Percentiles rank a stretch among this genome's conserved stretches.
Conservation (phyloP, 805 yeast species). For the Brettanomyces custersianus region DNA sequence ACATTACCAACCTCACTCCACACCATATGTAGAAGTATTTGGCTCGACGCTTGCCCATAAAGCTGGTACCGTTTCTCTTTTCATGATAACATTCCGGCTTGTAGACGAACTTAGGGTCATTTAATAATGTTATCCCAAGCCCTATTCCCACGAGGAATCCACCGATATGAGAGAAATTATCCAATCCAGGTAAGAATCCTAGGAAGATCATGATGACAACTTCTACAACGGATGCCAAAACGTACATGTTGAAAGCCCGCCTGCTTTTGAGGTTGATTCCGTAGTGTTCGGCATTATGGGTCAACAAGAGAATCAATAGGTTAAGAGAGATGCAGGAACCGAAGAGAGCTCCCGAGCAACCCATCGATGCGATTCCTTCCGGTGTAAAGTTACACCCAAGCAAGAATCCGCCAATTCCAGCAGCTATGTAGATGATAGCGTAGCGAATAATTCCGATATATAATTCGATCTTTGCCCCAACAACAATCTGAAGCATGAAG, state of each 20-base stretch:
- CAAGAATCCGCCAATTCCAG: slow-evolving; percentile 61
- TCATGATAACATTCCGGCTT: not conserved
- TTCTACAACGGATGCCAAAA: slow-evolving; percentile 44
- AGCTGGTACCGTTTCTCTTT: slow-evolving; percentile 1
- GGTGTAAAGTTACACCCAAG: slow-evolving; percentile 66
- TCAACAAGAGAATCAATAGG: slow-evolving; percentile 42
- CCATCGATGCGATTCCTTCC: slow-evolving; percentile 55
- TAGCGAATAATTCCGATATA: slow-evolving; percentile 47
- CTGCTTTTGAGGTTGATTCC: slow-evolving; percentile 25
- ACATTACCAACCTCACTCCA: slow-evolving; percentile 33
- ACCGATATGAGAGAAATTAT: slow-evolving; percentile 69
- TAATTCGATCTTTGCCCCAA: slow-evolving; percentile 53
- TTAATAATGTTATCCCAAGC: slow-evolving; percentile 38
- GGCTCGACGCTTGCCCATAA: slow-evolving; percentile 22
- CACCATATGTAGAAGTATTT: slow-evolving; percentile 43
- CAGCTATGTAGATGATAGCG: slow-evolving; percentile 43
- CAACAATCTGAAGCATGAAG: slow-evolving; percentile 46
- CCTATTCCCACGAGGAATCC: slow-evolving; percentile 59
- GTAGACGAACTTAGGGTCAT: slow-evolving; percentile 43
- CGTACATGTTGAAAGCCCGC: slow-evolving; percentile 35
- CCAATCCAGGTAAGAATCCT: slow-evolving; percentile 66
- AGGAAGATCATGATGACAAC: slow-evolving; percentile 49
- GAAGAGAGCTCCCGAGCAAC: slow-evolving; percentile 65
- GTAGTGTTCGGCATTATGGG: slow-evolving; percentile 36
- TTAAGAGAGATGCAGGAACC: slow-evolving; percentile 56